Conservation (phyloP, 495 filamentous ascomycete genomes). For the Glutinoglossum americanum region DNA sequence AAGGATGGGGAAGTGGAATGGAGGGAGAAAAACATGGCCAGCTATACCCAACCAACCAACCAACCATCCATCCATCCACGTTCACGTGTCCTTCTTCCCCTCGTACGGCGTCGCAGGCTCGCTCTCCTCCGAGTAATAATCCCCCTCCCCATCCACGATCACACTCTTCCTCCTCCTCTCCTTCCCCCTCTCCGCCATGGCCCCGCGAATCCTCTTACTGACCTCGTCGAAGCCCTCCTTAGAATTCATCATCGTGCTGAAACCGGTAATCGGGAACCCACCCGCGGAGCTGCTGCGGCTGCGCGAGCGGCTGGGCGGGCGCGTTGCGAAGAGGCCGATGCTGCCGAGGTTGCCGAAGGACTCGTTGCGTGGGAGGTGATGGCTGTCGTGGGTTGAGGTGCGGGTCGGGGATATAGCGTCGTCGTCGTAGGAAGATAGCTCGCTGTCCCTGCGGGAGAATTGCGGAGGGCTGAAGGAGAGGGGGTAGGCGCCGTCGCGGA, state of each 20-base stretch:
- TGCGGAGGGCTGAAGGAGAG: conserved; percentile 9
- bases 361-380: conserved; percentile 63
- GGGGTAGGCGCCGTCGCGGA: conserved; percentile 26
- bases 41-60: background rate
- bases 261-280: conserved; percentile 43
- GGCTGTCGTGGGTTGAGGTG: conserved; percentile 9
- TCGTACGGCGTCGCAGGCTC: background rate
- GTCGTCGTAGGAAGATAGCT: conserved; percentile 6
- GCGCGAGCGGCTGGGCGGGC: conserved; percentile 49
- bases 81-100: conserved; percentile 3
- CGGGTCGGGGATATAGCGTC: conserved; percentile 5
- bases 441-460: conserved; percentile 3
- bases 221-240: conserved; percentile 64
- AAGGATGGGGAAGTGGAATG: background rate
- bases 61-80: background rate
- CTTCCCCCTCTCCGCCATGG: conserved; percentile 68
- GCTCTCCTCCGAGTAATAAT: conserved; percentile 12
- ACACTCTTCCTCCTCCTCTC: conserved; percentile 43
- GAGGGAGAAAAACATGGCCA: background rate
- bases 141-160: conserved; percentile 5
- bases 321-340: conserved; percentile 72
- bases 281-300: conserved; percentile 40
- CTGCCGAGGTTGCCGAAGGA: conserved; percentile 72
- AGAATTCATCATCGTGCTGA: conserved; percentile 44
- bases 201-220: conserved; percentile 61